phyloP scores from a whole-genome alignment of 306 rosid species.

The Argentina anserina region DNA sequence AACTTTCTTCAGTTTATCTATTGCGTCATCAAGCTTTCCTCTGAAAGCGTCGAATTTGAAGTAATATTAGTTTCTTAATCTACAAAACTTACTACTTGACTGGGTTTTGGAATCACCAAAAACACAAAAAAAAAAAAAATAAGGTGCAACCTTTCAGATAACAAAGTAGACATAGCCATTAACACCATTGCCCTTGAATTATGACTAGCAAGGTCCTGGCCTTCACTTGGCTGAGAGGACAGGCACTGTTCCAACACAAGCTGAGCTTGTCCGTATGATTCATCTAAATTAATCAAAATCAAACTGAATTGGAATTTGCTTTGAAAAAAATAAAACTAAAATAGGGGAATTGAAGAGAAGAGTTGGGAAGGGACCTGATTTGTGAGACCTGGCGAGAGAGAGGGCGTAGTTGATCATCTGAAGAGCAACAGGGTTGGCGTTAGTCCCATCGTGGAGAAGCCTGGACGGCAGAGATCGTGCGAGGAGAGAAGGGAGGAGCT shows the following conservation, averaged over 20 bases:
- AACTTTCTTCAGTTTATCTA: slow-evolving; percentile 58
- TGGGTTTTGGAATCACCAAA: slow-evolving; percentile 2
- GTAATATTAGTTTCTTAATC: background rate
- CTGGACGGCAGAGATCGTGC: slow-evolving; percentile 33
- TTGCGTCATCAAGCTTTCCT: slow-evolving; percentile 59
- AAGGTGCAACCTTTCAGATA: slow-evolving; percentile 61
- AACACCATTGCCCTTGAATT: slow-evolving; percentile 65
- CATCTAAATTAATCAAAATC: slow-evolving; percentile 40
- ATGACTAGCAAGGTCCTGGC: slow-evolving; percentile 37
- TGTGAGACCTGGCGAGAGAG: slow-evolving; percentile 62
- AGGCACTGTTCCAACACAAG: slow-evolving; percentile 75
- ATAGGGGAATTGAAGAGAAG: background rate
- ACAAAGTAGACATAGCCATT: slow-evolving; percentile 70
- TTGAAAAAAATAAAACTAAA: background rate
- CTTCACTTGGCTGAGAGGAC: slow-evolving; percentile 48
- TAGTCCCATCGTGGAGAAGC: slow-evolving; percentile 39
- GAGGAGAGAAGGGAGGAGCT: slow-evolving; percentile 14
- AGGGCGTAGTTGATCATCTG: slow-evolving; percentile 78
- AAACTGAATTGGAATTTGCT: background rate
- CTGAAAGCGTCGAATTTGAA: slow-evolving; percentile 28
- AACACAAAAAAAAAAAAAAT: background rate
- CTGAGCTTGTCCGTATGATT: slow-evolving; percentile 61
- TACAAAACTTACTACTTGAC: background rate
- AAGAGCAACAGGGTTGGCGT: slow-evolving; percentile 53
- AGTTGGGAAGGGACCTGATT: slow-evolving; percentile 51